phyloP scores from a whole-genome alignment of 805 yeast genomes.

The Martiniozyma abietophila region DNA sequence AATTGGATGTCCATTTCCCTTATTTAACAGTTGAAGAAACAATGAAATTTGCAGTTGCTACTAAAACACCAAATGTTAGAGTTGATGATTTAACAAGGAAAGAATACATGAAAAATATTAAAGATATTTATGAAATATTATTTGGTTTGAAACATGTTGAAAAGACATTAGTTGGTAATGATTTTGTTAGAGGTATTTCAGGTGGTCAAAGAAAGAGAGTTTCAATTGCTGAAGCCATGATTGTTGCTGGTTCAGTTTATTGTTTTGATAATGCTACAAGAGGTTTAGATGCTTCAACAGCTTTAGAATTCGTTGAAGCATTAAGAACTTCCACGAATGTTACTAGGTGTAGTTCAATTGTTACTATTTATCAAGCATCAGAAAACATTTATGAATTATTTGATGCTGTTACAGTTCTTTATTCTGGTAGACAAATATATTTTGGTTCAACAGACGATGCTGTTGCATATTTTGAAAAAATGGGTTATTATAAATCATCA shows the following conservation, averaged over 20 bases:
- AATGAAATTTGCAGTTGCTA: constrained; percentile 43
- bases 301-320: constrained; percentile 62
- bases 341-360: constrained; percentile 11
- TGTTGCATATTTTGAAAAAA: constrained; percentile 45
- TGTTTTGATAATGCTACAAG: constrained; percentile 82
- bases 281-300: constrained; percentile 80
- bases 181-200: constrained; percentile 52
- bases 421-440: constrained; percentile 53
- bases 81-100: constrained; percentile 27
- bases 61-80: constrained; percentile 50
- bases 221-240: constrained; percentile 68
- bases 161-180: constrained; percentile 37
- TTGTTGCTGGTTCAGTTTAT: constrained; percentile 53
- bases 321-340: constrained; percentile 33
- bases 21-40: constrained; percentile 48
- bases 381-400: constrained; percentile 56
- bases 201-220: constrained; percentile 87
- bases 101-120: constrained; percentile 31
- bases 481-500: constrained; percentile 41
- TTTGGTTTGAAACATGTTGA: constrained; percentile 55
- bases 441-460: constrained; percentile 53
- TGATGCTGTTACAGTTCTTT: constrained; percentile 52
- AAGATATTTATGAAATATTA: constrained; percentile 39
- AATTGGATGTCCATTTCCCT: constrained; percentile 50
- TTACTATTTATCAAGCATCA: constrained; percentile 41